These are phyloP conservation scores for Jatropha multifida DNA, from an alignment of 441 rosid species.

Conservation along the genomic window DNA sequence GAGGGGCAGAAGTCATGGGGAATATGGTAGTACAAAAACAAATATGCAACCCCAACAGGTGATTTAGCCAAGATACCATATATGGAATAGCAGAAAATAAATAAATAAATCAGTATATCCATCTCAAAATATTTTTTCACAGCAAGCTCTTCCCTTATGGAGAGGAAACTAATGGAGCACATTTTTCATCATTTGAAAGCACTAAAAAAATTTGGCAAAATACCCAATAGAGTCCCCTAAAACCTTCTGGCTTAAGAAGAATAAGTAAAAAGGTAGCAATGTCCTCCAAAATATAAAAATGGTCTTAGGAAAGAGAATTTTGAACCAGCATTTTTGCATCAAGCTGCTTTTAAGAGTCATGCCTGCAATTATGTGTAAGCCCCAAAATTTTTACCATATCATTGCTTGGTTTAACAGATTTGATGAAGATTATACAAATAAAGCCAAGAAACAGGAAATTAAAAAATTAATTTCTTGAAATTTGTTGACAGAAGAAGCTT, in stretches of 20 bases:
- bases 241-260: background rate
- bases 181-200: background rate
- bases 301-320: background rate
- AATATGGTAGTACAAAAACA: background rate
- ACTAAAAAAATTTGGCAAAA: background rate
- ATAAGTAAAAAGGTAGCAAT: background rate
- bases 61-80: background rate
- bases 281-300: background rate
- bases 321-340: background rate
- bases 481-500: slow-evolving; percentile 4
- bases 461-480: background rate
- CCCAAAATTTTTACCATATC: background rate
- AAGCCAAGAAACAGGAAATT: too few species aligned
- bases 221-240: background rate
- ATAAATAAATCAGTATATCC: background rate
- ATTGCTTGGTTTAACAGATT: background rate
- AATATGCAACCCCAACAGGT: background rate
- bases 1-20: background rate
- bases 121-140: background rate
- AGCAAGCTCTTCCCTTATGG: slow-evolving; percentile 1
- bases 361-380: background rate
- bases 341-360: background rate
- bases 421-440: background rate
- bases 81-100: background rate
- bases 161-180: background rate